Base-by-base conservation (phyloP, 2,329 filamentous ascomycete genomes). In the Amphichorda felina region DNA sequence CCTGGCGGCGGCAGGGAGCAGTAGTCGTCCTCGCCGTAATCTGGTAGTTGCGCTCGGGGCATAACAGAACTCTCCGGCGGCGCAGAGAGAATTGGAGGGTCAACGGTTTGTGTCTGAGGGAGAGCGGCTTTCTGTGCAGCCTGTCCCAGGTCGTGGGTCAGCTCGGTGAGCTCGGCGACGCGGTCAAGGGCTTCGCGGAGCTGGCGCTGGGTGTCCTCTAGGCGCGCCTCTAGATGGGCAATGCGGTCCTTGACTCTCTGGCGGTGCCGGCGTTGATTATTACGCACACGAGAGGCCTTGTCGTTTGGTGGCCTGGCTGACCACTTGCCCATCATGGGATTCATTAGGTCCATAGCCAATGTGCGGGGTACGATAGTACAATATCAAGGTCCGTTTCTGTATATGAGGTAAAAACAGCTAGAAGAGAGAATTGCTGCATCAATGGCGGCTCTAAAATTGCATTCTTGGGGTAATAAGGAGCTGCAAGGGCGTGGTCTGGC, bases 181-280 rank as follows among this genome's bases (percentile, higher is more conserved):
- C 17, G 19, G 21, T 24, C 21, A 6, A 24, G 21, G 21, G 21
- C 21, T 24, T 24, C 6, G 21, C 21, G 6, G 21, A 24, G 21
- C 10, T 24, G 21, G 3, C 16, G 47, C 50, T 44, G 41, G 1
- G 44, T 45, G 17, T 43, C 39, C 5, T 22, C 33, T 5, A 60
- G 48, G 6, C 42, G 38, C 5, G 25, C 27, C 33, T 53, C 50
- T 1, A 54, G 43, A 2, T 40, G 38, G 2, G 53, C 45, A 18
- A 68, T 55, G 26, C 57, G 53, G 26, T 55, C 51, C 32, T 57
- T 61, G 29, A 58, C 54, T 21, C 60, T 51, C 8, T 63, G 63
- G 4, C 66, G 61, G 43, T 70, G 66, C 17, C 65, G 59, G 27
- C 66, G 60, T 44, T 70, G 65, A 41, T 70, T 71, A 31, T 70